Conservation (phyloP, 371 early-diverging fungal species). For the Sporodiniella umbellata region DNA sequence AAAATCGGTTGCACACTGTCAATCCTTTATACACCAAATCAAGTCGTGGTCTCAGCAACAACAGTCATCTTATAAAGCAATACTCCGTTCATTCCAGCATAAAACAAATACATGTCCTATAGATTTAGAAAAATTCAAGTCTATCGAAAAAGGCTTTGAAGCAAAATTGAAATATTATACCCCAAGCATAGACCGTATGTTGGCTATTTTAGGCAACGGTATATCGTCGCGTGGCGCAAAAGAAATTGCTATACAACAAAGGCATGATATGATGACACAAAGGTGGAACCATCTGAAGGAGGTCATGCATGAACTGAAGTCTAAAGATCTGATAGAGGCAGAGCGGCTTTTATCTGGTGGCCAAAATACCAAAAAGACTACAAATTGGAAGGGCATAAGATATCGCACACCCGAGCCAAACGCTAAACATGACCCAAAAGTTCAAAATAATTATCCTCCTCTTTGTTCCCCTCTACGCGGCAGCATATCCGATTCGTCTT, state of each 20-base stretch:
- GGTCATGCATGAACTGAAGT: constrained; percentile 47
- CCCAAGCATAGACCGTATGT: constrained; percentile 57
- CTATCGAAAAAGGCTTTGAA: constrained; percentile 56
- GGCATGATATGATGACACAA: constrained; percentile 49
- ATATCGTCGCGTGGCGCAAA: constrained; percentile 49
- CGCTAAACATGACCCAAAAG: background rate
- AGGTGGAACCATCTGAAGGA: constrained; percentile 53
- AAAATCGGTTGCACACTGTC: constrained; percentile 54
- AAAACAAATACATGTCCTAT: constrained; percentile 24
- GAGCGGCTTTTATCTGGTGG: constrained; percentile 28
- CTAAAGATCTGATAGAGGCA: constrained; percentile 41
- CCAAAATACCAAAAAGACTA: background rate
- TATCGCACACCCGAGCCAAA: constrained; percentile 30
- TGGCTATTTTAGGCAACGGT: constrained; percentile 54
- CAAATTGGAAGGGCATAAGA: constrained; percentile 27
- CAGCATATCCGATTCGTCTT: constrained; percentile 14
- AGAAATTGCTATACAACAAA: constrained; percentile 37
- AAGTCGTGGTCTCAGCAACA: constrained; percentile 26
- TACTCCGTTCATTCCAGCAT: constrained; percentile 10
- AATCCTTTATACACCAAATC: constrained; percentile 44
- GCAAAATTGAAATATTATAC: constrained; percentile 62
- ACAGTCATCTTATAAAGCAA: constrained; percentile 7
- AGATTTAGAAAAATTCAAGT: constrained; percentile 50
- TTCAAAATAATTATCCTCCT: background rate
- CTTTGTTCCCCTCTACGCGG: constrained; percentile 2